Evolutionary conservation across 2,329 filamentous ascomycete genomes (phyloP), one percentile per base, ranked within the genome.

Genomic region (Fusarium sp.): DNA sequence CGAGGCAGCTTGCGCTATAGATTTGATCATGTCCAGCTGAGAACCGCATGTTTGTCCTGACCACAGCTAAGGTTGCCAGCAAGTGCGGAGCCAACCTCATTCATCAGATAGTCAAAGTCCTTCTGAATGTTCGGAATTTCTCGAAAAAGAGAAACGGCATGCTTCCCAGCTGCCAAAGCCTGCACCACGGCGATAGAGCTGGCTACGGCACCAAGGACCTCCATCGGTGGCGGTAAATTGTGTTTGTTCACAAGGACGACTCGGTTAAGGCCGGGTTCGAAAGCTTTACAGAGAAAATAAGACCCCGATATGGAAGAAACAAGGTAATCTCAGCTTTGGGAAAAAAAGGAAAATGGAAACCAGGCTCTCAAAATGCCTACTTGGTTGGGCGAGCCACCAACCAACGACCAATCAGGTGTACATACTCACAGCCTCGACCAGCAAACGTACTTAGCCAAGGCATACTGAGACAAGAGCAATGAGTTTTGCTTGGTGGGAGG

Each of bases 111-210:
- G 7, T 73, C 39, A 31, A 70, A 73, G 28, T 73, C 66, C 7
- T 38, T 33, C 9, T 70, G 71, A 15, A 74, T 70, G 8, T 47
- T 58, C 1, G 70, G 70, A 5, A 73, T 33, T 17, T 67, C 52
- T 5, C 61, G 58, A 13, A 68, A 42, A 18, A 73, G 20, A 28
- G 44, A 51, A 4, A 71, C 31, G 17, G 56, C 56, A 35, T 70
- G 49, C 4, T 61, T 66, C 7, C 67, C 71, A 22, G 61, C 71
- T 15, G 44, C 48, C 28, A 71, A 26, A 17, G 51, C 58, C 47
- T 73, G 71, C 2, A 65, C 28, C 3, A 74, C 28, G 2, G 71
- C 66, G 17, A 73, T 74, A 20, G 58, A 63, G 48, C 71, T 74
- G 20, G 58, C 70, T 5, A 74, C 45, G 0, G 66, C 59, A 31